Conservation (phyloP, 257 asterid genomes). For the Nicotiana knightiana region DNA sequence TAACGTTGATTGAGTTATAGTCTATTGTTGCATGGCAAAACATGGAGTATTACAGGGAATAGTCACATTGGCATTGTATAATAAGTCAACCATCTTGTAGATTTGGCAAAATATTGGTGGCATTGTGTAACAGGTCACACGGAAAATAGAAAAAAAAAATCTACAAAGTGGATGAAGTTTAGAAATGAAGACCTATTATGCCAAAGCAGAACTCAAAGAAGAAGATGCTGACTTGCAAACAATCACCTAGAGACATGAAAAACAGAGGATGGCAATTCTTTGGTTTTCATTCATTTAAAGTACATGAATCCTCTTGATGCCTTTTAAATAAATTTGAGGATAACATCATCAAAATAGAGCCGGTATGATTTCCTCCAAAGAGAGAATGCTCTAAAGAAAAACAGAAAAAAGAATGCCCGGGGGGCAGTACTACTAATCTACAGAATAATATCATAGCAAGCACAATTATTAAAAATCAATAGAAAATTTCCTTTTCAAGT, state of each 20-base stretch:
- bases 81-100: no score
- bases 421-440: slow-evolving; percentile 15
- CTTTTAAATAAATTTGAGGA: background rate
- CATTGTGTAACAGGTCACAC: no score
- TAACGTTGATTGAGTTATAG: no score
- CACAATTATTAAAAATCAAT: slow-evolving; percentile 21
- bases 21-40: no score
- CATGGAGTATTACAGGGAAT: no score
- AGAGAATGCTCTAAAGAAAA: background rate
- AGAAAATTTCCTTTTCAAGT: slow-evolving; percentile 1
- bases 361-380: background rate
- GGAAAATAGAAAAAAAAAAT: no score
- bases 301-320: background rate
- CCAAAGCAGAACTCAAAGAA: no score
- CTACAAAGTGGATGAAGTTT: no score
- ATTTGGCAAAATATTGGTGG: no score
- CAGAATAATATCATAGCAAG: background rate
- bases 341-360: background rate
- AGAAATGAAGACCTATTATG: no score
- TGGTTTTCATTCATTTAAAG: background rate
- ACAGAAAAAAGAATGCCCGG: slow-evolving; percentile 14
- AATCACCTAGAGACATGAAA: background rate
- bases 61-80: no score
- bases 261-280: background rate
- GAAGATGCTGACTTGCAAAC: no score